Conservation (phyloP, 805 yeast genomes). For the Saccharomycopsis schoenii region DNA sequence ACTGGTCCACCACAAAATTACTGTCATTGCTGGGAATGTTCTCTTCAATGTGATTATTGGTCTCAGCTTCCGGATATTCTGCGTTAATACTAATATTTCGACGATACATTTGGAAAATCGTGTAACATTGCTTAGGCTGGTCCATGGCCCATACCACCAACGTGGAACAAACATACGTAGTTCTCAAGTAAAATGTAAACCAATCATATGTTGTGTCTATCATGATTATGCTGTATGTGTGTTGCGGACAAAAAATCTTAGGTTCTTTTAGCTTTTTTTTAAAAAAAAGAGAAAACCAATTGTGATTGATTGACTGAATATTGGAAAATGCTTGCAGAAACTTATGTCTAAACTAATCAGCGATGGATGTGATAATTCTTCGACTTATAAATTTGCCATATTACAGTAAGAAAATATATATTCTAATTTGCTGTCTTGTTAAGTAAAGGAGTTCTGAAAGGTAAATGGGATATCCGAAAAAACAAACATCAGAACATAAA, state of each 20-base stretch:
- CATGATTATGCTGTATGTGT: not conserved
- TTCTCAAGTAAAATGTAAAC: slow-evolving; percentile 18
- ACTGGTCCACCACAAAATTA: slow-evolving; percentile 11
- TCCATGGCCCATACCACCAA: slow-evolving; percentile 17
- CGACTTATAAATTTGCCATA: no score
- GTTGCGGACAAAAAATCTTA: not conserved
- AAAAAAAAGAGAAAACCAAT: not conserved
- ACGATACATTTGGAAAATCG: not conserved
- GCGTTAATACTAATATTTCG: not conserved
- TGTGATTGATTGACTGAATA: not conserved
- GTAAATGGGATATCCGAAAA: no score
- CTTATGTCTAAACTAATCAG: not conserved
- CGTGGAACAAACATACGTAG: slow-evolving; percentile 15
- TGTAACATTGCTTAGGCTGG: slow-evolving; percentile 18
- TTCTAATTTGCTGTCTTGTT: no score
- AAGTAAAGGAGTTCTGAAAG: no score
- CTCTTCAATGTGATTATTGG: not conserved
- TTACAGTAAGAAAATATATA: no score
- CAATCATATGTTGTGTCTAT: slow-evolving; percentile 13
- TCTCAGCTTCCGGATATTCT: not conserved
- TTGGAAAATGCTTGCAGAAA: no score
- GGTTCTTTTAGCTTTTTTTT: no score
- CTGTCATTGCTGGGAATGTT: not conserved
- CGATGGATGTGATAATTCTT: no score
- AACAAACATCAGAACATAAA: no score